phyloP scores from a whole-genome alignment of 2,329 filamentous ascomycete genomes.

The Aureobasidium sp. region DNA sequence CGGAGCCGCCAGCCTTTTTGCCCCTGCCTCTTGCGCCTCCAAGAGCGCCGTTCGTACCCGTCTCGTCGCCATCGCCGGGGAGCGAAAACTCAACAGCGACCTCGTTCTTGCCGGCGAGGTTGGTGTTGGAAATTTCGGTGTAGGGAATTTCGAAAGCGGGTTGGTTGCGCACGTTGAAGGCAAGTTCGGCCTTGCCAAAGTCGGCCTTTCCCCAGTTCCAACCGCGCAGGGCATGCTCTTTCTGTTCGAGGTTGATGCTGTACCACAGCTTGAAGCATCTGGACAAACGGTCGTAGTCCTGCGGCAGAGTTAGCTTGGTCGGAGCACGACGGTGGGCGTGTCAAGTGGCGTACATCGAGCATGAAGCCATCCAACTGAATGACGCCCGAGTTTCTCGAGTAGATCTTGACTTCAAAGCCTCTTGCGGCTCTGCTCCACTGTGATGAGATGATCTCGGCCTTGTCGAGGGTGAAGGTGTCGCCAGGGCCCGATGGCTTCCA shows the following conservation, averaged over 20 bases:
- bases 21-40: slow-evolving; percentile 70
- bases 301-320: slow-evolving; percentile 18
- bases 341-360: slow-evolving; percentile 55
- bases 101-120: slow-evolving; percentile 94
- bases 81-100: slow-evolving; percentile 91
- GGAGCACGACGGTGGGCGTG: too few species aligned
- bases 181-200: slow-evolving; percentile 87
- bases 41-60: slow-evolving; percentile 64
- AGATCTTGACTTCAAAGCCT: slow-evolving; percentile 88
- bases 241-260: slow-evolving; percentile 82
- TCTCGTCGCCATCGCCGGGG: slow-evolving; percentile 62
- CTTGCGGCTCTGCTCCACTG: slow-evolving; percentile 93
- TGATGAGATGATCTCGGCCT: slow-evolving; percentile 73
- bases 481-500: slow-evolving; percentile 87
- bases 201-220: slow-evolving; percentile 99
- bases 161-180: slow-evolving; percentile 94
- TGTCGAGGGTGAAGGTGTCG: slow-evolving; percentile 89
- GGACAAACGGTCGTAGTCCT: slow-evolving; percentile 82
- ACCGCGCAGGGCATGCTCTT: slow-evolving; percentile 88
- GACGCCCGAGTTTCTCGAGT: slow-evolving; percentile 75
- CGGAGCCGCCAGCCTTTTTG: slow-evolving; percentile 80
- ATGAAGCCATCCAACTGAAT: slow-evolving; percentile 94
- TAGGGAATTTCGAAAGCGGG: slow-evolving; percentile 96
- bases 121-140: slow-evolving; percentile 95
- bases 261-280: slow-evolving; percentile 99